Base-by-base conservation (phyloP, 2,329 filamentous ascomycete genomes). In the Diplodia intermedia region DNA sequence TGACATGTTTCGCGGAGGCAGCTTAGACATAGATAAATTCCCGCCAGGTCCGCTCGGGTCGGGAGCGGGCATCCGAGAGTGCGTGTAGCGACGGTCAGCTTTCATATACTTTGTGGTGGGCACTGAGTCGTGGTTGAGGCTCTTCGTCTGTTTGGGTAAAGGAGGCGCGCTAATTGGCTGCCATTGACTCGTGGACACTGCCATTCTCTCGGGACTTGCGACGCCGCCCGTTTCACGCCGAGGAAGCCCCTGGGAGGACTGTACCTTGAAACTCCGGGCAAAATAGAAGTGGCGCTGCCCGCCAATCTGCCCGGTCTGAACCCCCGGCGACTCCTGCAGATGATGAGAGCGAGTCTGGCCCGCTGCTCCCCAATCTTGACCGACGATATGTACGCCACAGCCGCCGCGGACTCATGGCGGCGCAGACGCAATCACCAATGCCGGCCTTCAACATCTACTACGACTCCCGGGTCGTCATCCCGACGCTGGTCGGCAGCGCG, bases 401-500 rank as follows among this genome's bases (percentile, higher is more conserved):
- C 53, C 43, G 53, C 47, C 65, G 38, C 50, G 38, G 36, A 40
- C 53, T 14, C 26, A 12, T 54, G 38, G 65, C 43, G 40, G 23
- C 33, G 9, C 11, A 50, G 57, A 49, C 57, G 65, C 23, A 38
- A 31, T 23, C 40, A 47, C 26, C 31, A 23, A 38, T 60, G 54
- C 65, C 55, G 3, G 40, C 18, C 43, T 40, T 60, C 54, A 20
- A 38, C 38, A 57, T 67, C 20, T 29, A 6, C 2, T 61, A 60
- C 49, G 56, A 68, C 18, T 26, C 56, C 26, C 49, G 50, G 31
- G 66, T 62, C 12, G 56, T 49, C 18, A 68, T 74, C 36, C 72
- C 73, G 18, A 74, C 72, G 15, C 69, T 74, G 33, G 67, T 70
- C 0, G 73, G 73, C 50, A 74, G 73, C 63, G 63, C 73, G 23